Base-by-base conservation (phyloP, 306 rosid species). In the Parietaria judaica region DNA sequence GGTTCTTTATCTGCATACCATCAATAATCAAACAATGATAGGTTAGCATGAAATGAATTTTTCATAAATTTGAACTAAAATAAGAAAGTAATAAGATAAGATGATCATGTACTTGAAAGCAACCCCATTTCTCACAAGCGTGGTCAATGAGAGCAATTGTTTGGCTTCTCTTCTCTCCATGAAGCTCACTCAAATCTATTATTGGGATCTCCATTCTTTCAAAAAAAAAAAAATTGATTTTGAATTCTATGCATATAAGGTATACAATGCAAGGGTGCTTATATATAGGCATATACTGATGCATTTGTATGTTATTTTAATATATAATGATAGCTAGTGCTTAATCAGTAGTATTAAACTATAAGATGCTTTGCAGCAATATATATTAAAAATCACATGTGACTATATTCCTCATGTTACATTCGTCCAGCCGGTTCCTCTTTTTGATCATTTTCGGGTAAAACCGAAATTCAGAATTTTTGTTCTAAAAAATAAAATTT, bases 91-190 rank as follows among this genome's bases (percentile, higher is more conserved):
- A 43, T 17, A 3, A 50, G n/a, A 44, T 17, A 14, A 1, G 3
- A 56, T 66, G 36, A 14, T 62, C 51, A n/a, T 44, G 50, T 67
- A 88, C 95, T 68, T 81, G 65, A 74, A 88, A 85, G 67, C 72
- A 85, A 2, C 96, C 96, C 90, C 94, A 83, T 66, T 80, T 79
- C 53, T 84, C 73, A 56, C 95, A 89, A 45, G 97, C 89, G 62
- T 89, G 79, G 70, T 89, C 85, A 54, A 89, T 63, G 41, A 81
- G 76, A 4, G 76, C 78, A 81, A 82, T 70, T 50, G 92, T 74
- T 68, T 80, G 75, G 65, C 73, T 72, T 72, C 80, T 84, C 57
- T 68, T 73, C 66, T 79, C 82, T 38, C 84, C 94, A 47, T 64
- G 70, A 73, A 89, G 78, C 72, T 83, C 70, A 67, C 71, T 61